These are phyloP conservation scores for Plasmodium relictum DNA, from an alignment of 169 alveolate genomes.

Conservation along the genomic window DNA sequence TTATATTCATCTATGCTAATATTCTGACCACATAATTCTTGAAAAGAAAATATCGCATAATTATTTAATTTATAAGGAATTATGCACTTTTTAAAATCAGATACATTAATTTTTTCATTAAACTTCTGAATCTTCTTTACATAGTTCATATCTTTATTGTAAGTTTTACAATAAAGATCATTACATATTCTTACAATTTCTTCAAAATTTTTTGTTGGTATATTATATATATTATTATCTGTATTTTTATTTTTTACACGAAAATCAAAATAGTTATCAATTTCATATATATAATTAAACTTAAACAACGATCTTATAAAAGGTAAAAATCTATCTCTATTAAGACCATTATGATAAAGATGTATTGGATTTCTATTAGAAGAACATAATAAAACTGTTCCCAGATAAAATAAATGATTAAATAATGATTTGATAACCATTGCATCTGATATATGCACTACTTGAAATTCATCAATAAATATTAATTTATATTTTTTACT, in stretches of 20 bases:
- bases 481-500: constrained; percentile 78
- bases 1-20: constrained; percentile 68
- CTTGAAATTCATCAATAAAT: constrained; percentile 86
- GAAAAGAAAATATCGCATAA: constrained; percentile 55
- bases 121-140: constrained; percentile 33
- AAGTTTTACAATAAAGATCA: constrained; percentile 20
- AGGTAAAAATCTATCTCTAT: constrained; percentile 84
- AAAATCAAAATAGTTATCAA: constrained; percentile 65
- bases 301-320: constrained; percentile 79
- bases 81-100: constrained; percentile 38
- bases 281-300: constrained; percentile 69
- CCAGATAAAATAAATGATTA: constrained; percentile 80
- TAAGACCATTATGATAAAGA: constrained; percentile 82
- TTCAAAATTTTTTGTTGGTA: constrained; percentile 50
- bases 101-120: constrained; percentile 25
- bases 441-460: constrained; percentile 87
- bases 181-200: constrained; percentile 43
- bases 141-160: constrained; percentile 32
- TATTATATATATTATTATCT: constrained; percentile 25
- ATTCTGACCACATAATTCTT: constrained; percentile 60
- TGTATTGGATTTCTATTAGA: constrained; percentile 85
- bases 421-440: constrained; percentile 85
- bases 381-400: constrained; percentile 80
- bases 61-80: constrained; percentile 47
- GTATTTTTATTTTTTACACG: constrained; percentile 39